These are phyloP conservation scores for Irpex sp. DNA, from an alignment of 1,284 basidiomycete genomes.

Conservation along the genomic window DNA sequence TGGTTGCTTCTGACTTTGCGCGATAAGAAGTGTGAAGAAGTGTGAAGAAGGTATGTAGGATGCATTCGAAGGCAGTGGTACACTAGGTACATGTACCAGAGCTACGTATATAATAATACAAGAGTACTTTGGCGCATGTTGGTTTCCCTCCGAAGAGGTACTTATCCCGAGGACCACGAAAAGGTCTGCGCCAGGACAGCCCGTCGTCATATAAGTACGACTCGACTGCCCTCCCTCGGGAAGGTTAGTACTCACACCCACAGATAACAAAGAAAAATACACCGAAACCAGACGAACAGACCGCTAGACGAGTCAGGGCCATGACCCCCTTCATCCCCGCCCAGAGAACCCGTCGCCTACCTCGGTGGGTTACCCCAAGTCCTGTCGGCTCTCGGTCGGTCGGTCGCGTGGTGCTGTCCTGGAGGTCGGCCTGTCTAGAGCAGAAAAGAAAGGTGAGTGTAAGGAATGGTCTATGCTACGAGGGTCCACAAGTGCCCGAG, in stretches of 20 bases:
- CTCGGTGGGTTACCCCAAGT: neutral
- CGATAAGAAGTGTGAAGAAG: neutral
- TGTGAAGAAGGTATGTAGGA: neutral
- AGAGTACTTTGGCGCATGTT: neutral
- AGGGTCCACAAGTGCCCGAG: neutral
- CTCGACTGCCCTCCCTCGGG: conserved; percentile 7
- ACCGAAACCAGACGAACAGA: neutral
- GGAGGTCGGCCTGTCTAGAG: neutral
- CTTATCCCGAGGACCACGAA: conserved; percentile 11
- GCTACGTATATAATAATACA: neutral
- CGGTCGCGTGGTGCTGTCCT: neutral
- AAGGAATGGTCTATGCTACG: neutral
- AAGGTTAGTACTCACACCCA: neutral
- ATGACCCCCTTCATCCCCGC: conserved; percentile 1
- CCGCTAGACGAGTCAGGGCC: neutral
- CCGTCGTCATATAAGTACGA: neutral
- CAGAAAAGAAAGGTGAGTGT: neutral
- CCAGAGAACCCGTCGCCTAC: neutral
- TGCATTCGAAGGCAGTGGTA: too few relatives aligned
- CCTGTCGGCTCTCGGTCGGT: neutral
- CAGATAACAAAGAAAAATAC: neutral
- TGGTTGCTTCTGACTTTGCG: neutral
- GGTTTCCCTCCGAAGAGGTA: conserved; percentile 10
- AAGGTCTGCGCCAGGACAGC: conserved; percentile 12
- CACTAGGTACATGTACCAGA: neutral